Percentiles rank a stretch among this genome's conserved stretches.
phyloP scores from a whole-genome alignment of 148 eudicot species.

The Dianthus caryophyllus region DNA sequence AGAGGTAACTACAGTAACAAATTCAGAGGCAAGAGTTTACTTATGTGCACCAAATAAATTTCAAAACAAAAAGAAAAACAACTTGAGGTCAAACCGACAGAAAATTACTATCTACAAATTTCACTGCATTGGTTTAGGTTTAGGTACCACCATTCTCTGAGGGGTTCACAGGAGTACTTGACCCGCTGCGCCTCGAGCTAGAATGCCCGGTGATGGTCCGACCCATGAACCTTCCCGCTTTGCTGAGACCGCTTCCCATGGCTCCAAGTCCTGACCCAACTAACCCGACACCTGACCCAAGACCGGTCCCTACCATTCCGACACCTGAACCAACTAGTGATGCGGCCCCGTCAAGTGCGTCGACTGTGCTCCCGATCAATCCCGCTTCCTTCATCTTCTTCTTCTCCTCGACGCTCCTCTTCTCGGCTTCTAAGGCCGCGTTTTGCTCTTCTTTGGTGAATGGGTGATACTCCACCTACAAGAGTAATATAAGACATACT shows the following conservation, averaged over 20 bases:
- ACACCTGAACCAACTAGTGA: slow-evolving; percentile 57
- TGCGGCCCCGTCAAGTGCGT: slow-evolving; percentile 76
- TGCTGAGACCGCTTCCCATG: slow-evolving; percentile 67
- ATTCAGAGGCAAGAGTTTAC: neutral
- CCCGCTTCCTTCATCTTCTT: slow-evolving; percentile 87
- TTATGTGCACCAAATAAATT: slow-evolving; percentile 10
- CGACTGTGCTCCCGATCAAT: slow-evolving; percentile 85
- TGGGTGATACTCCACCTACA: slow-evolving; percentile 65
- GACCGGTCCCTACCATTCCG: slow-evolving; percentile 63
- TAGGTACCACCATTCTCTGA: slow-evolving; percentile 60
- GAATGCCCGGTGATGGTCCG: slow-evolving; percentile 68
- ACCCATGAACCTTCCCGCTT: slow-evolving; percentile 93
- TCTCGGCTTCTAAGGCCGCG: slow-evolving; percentile 78
- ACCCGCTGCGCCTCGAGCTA: slow-evolving; percentile 45
- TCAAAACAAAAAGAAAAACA: neutral
- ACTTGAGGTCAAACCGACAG: neutral
- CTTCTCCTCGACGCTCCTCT: slow-evolving; percentile 60
- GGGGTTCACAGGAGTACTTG: slow-evolving; percentile 50
- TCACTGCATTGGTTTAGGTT: slow-evolving; percentile 26
- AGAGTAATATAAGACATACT: neutral
- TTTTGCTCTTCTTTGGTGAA: slow-evolving; percentile 82
- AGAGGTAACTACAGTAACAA: no score
- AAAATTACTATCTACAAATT: neutral
- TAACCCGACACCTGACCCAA: slow-evolving; percentile 60
- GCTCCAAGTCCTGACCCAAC: slow-evolving; percentile 77